These are phyloP conservation scores for Daldinia eschscholtzii DNA, from an alignment of 2,329 filamentous ascomycete genomes.

Conservation along the genomic window DNA sequence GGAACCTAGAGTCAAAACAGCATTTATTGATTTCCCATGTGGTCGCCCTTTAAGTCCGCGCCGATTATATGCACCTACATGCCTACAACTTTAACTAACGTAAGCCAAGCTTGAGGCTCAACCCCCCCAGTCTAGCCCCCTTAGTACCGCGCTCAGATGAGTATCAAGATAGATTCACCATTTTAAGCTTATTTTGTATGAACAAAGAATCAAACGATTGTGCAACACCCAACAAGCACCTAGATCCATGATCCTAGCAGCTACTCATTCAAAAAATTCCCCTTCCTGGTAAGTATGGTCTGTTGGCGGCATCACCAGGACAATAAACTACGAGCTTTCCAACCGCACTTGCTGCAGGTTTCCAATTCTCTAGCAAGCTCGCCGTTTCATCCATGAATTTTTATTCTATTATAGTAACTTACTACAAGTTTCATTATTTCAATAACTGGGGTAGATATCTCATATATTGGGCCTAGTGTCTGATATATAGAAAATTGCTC, in stretches of 20 bases:
- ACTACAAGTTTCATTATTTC: not conserved
- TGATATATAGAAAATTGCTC: not conserved
- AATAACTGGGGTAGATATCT: not conserved
- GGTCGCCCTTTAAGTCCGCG: not conserved
- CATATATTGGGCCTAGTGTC: not conserved
- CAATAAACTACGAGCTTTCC: not conserved
- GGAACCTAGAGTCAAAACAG: not conserved
- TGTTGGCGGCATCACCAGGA: not conserved
- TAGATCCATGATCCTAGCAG: not conserved
- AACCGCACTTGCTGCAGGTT: not conserved
- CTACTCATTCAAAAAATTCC: not conserved
- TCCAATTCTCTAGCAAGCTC: not conserved
- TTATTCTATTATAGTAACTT: not conserved
- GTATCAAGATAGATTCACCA: not conserved
- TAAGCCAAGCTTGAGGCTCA: slow-evolving; percentile 23
- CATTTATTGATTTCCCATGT: not conserved
- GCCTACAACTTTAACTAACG: not conserved
- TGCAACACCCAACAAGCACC: not conserved
- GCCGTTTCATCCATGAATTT: not conserved
- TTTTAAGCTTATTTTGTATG: not conserved
- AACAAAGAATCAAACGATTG: not conserved
- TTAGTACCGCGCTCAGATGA: not conserved
- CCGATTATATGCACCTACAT: not conserved
- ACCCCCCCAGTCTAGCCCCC: not conserved
- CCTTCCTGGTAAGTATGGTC: not conserved